A percentile compares a stretch with the other conserved stretches of the same genome.
These are phyloP conservation scores for Kwoniella dendrophila DNA, from an alignment of 768 basidiomycete species.

Conservation along the genomic window DNA sequence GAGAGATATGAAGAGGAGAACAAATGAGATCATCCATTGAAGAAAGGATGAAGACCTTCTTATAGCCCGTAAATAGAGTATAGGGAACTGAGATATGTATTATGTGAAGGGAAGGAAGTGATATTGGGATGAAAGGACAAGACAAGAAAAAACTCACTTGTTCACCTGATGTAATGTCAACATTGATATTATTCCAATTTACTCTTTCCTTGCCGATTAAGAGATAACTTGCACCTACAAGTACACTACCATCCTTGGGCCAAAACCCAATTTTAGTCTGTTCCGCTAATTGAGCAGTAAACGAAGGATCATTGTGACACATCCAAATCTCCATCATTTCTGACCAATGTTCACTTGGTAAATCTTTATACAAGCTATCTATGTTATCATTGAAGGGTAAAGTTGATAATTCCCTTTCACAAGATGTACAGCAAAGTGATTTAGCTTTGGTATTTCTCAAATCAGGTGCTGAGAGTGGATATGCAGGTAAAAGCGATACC, in stretches of 20 bases:
- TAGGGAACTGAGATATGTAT: neutral
- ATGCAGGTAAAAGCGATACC: conserved; percentile 14
- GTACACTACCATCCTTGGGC: conserved; percentile 70
- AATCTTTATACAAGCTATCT: conserved; percentile 66
- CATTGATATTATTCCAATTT: conserved; percentile 60
- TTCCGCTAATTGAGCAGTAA: conserved; percentile 70
- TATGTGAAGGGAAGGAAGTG: neutral
- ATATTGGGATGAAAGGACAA: no score
- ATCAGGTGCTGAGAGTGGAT: conserved; percentile 42
- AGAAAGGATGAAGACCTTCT: conserved; percentile 85
- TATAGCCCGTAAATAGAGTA: conserved; percentile 64
- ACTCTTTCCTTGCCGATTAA: conserved; percentile 70
- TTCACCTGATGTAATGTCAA: conserved; percentile 53
- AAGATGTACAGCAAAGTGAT: conserved; percentile 37
- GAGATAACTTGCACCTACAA: conserved; percentile 89
- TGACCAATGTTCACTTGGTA: conserved; percentile 96
- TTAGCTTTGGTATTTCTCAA: conserved; percentile 28
- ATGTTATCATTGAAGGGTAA: neutral
- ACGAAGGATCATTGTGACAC: conserved; percentile 87
- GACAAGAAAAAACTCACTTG: conserved; percentile 75
- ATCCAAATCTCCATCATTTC: conserved; percentile 98
- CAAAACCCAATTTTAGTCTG: conserved; percentile 71
- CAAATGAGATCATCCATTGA: conserved; percentile 66
- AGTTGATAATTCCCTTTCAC: conserved; percentile 35
- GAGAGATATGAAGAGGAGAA: conserved; percentile 44